Conservation (phyloP, 2,329 filamentous ascomycete species). For the Cordyceps javanica region DNA sequence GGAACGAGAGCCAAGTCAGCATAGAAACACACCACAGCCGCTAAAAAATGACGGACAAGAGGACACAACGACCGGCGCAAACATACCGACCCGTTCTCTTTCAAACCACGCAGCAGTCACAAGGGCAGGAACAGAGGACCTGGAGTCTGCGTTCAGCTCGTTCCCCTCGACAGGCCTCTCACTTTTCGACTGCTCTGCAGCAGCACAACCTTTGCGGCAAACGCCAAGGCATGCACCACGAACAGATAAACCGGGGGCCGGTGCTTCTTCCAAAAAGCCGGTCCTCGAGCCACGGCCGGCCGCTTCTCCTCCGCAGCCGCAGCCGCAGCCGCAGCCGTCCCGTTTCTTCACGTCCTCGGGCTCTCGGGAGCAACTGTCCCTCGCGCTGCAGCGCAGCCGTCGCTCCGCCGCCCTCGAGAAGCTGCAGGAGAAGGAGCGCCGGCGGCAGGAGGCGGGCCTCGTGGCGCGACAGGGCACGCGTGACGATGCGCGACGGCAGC, state of each 20-base stretch:
- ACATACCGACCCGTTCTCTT: background rate
- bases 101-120: background rate
- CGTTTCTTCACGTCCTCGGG: slow-evolving; percentile 34
- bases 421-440: slow-evolving; percentile 21
- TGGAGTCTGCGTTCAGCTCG: background rate
- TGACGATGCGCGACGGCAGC: background rate
- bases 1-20: slow-evolving; percentile 13
- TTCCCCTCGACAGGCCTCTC: slow-evolving; percentile 2
- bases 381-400: slow-evolving; percentile 30
- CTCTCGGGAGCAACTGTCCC: slow-evolving; percentile 27
- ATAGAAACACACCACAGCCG: too few relatives aligned
- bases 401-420: slow-evolving; percentile 27
- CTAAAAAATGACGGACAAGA: background rate
- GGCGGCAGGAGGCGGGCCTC: slow-evolving; percentile 18
- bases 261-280: background rate
- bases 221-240: background rate
- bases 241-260: background rate
- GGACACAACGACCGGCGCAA: too few relatives aligned
- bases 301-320: background rate
- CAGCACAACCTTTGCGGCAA: background rate
- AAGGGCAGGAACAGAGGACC: background rate
- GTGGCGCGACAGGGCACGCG: background rate
- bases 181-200: background rate
- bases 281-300: background rate
- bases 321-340: background rate